A percentile compares a stretch with the other conserved stretches of the same genome.
phyloP scores from a whole-genome alignment of 2,329 filamentous ascomycete species.

The Trichophyton simii region DNA sequence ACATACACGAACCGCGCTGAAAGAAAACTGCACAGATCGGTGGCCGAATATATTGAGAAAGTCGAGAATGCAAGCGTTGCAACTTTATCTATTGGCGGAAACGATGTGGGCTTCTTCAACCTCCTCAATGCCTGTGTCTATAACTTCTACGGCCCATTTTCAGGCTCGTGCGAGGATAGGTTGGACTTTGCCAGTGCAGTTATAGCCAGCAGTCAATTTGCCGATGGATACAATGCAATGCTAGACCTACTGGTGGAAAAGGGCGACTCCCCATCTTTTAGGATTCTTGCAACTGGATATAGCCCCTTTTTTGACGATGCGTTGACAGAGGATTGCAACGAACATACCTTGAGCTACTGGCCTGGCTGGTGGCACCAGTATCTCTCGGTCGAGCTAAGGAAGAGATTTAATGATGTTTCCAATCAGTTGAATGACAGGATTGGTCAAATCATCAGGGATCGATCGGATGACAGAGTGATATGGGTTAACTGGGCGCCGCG shows the following conservation, averaged over 20 bases:
- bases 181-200: constrained; percentile 1
- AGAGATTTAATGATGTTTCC: constrained; percentile 16
- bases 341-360: constrained; percentile 11
- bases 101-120: constrained; percentile 18
- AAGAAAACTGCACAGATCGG: constrained; percentile 5
- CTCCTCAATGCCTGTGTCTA: constrained; percentile 21
- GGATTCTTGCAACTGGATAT: constrained; percentile 15
- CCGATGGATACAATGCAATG: constrained; percentile 13
- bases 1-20: constrained; percentile 7
- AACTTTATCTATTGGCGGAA: neutral
- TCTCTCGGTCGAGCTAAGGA: constrained; percentile 16
- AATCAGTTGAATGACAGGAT: constrained; percentile 18
- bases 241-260: constrained; percentile 16
- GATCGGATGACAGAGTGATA: constrained; percentile 13
- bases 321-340: constrained; percentile 13
- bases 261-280: constrained; percentile 18
- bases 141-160: constrained; percentile 14
- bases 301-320: constrained; percentile 17
- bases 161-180: constrained; percentile 8
- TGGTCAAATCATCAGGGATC: constrained; percentile 14
- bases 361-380: constrained; percentile 6
- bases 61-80: constrained; percentile 14
- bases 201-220: constrained; percentile 12
- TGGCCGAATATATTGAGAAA: constrained; percentile 8
- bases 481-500: constrained; percentile 18